Evolutionary conservation across 2,329 filamentous ascomycete genomes (phyloP).

Genomic region (Talaromyces sp.): DNA sequence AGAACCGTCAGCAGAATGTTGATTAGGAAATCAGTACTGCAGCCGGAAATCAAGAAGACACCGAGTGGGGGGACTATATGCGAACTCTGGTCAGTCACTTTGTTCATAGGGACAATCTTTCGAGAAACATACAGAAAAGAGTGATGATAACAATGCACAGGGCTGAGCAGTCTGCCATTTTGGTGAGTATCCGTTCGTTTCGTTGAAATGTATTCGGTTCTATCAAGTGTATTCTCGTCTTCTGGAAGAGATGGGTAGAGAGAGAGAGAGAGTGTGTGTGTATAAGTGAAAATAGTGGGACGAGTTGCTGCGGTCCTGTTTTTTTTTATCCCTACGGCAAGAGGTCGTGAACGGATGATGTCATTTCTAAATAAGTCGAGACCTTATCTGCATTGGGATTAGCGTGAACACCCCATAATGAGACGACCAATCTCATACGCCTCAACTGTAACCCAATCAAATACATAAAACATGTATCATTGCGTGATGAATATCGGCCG

Average conservation of each 20-base stretch:
- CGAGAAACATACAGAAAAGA: slow-evolving; percentile 33
- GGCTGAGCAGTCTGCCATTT: slow-evolving; percentile 11
- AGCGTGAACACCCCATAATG: background rate
- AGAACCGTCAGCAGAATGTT: slow-evolving; percentile 64
- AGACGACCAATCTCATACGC: background rate
- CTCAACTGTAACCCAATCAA: background rate
- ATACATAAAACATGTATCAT: background rate
- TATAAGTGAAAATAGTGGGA: background rate
- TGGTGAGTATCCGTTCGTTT: background rate
- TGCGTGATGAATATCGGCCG: background rate
- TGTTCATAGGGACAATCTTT: background rate
- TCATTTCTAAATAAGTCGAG: background rate
- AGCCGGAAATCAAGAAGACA: slow-evolving; percentile 61
- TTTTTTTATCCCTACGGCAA: background rate
- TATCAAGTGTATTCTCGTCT: background rate
- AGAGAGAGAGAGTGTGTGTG: too few relatives aligned
- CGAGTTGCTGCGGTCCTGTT: background rate
- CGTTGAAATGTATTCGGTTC: background rate
- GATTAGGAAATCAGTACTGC: slow-evolving; percentile 60
- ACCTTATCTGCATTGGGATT: background rate
- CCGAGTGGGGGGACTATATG: slow-evolving; percentile 60
- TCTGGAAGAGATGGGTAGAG: background rate
- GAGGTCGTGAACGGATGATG: background rate
- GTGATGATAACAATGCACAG: slow-evolving; percentile 42
- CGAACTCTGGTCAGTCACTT: background rate